Percentiles rank a stretch among this genome's conserved stretches.
These are phyloP conservation scores for Solanum piurae DNA, from an alignment of 257 asterid species.

Conservation along the genomic window DNA sequence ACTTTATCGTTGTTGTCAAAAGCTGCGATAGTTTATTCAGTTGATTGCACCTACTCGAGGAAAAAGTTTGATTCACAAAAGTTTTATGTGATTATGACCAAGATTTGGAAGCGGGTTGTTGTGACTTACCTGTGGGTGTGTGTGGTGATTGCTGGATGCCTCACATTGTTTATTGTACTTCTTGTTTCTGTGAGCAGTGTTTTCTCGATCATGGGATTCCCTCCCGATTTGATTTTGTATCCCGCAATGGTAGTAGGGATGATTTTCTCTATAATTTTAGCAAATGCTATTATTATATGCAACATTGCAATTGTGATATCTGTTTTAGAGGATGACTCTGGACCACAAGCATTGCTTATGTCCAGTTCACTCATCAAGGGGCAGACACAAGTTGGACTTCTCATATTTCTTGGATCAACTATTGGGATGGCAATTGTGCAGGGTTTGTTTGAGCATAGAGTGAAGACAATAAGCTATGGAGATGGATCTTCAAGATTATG, in stretches of 20 bases:
- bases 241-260: conserved; percentile 73
- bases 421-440: conserved; percentile 85
- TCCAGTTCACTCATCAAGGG: conserved; percentile 75
- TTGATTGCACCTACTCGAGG: conserved; percentile 81
- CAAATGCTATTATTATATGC: conserved; percentile 68
- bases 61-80: conserved; percentile 48
- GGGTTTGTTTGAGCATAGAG: conserved; percentile 87
- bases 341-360: conserved; percentile 67
- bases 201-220: conserved; percentile 67
- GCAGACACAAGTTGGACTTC: conserved; percentile 82
- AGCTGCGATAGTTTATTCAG: conserved; percentile 76
- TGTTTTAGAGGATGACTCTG: conserved; percentile 77
- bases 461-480: conserved; percentile 85
- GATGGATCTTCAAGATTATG: conserved; percentile 91
- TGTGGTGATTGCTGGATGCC: conserved; percentile 47
- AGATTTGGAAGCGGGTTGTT: conserved; percentile 79
- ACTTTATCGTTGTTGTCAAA: conserved; percentile 57
- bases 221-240: conserved; percentile 57
- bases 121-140: conserved; percentile 71
- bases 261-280: conserved; percentile 57
- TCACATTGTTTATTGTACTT: conserved; percentile 46
- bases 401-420: conserved; percentile 80
- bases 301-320: conserved; percentile 78
- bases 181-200: conserved; percentile 41
- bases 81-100: conserved; percentile 35